Evolutionary conservation across 495 filamentous ascomycete genomes (phyloP).

Genomic region (Aspergillus mulundensis): DNA sequence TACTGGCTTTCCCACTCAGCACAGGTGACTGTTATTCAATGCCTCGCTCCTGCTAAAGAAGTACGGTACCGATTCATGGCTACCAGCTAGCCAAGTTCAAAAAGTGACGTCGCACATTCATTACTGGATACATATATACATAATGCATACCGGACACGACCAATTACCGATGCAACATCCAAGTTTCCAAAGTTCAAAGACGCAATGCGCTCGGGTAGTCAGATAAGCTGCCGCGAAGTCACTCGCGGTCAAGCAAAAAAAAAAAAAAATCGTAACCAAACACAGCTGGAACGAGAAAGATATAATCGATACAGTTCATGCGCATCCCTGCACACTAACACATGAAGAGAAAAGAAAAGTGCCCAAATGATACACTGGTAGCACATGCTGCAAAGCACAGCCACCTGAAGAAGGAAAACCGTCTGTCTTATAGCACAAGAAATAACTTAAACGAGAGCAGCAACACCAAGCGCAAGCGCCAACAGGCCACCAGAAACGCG

Average conservation of each 20-base stretch:
- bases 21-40: background rate
- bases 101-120: slow-evolving; percentile 13
- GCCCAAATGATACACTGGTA: slow-evolving; percentile 10
- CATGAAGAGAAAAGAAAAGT: slow-evolving; percentile 1
- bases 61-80: background rate
- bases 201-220: slow-evolving; percentile 6
- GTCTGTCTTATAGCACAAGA: background rate
- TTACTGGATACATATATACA: slow-evolving; percentile 25
- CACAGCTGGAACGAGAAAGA: background rate
- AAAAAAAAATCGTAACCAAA: background rate
- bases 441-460: slow-evolving; percentile 31
- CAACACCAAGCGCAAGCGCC: slow-evolving; percentile 32
- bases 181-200: slow-evolving; percentile 9
- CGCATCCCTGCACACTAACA: background rate
- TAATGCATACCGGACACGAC: slow-evolving; percentile 20
- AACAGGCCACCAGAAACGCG: slow-evolving; percentile 38
- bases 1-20: background rate
- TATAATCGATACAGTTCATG: slow-evolving; percentile 2
- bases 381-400: background rate
- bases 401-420: background rate
- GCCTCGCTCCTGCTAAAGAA: background rate
- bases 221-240: background rate
- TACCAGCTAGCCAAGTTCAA: background rate
- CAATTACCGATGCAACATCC: slow-evolving; percentile 7
- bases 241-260: background rate